Evolutionary conservation across 768 basidiomycete species (phyloP).

Genomic region (Hericium rajendrae): DNA sequence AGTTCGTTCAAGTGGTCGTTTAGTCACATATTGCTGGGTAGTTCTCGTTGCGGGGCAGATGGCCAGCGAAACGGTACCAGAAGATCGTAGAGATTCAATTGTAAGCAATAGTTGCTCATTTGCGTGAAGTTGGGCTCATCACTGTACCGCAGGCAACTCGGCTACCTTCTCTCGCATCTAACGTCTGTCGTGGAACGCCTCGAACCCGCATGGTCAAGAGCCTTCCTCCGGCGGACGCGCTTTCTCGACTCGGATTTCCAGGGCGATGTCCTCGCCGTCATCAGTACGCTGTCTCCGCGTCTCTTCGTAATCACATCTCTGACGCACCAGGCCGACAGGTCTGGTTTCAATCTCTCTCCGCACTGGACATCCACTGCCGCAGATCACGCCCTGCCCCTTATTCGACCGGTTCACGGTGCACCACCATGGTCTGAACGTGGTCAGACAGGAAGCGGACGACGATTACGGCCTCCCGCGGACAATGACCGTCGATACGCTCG

Average conservation of each 20-base stretch:
- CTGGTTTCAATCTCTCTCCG: constrained; percentile 72
- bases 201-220: constrained; percentile 68
- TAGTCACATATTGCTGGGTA: constrained; percentile 19
- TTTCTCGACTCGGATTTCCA: constrained; percentile 75
- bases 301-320: background rate
- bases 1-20: background rate
- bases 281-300: constrained; percentile 36
- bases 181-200: constrained; percentile 64
- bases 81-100: constrained; percentile 57
- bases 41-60: constrained; percentile 68
- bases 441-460: constrained; percentile 62
- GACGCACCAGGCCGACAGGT: constrained; percentile 29
- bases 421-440: constrained; percentile 54
- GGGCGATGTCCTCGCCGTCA: constrained; percentile 76
- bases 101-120: constrained; percentile 27
- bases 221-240: constrained; percentile 65
- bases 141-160: constrained; percentile 42
- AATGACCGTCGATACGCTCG: constrained; percentile 63
- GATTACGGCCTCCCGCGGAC: constrained; percentile 65
- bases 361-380: constrained; percentile 68
- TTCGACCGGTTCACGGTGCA: constrained; percentile 36
- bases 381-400: constrained; percentile 75
- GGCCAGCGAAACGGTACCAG: constrained; percentile 75
- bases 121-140: background rate
- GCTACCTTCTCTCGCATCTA: constrained; percentile 62